Evolutionary conservation across 345 rosid species (phyloP).

Genomic region (Lenwebbia sp.): DNA sequence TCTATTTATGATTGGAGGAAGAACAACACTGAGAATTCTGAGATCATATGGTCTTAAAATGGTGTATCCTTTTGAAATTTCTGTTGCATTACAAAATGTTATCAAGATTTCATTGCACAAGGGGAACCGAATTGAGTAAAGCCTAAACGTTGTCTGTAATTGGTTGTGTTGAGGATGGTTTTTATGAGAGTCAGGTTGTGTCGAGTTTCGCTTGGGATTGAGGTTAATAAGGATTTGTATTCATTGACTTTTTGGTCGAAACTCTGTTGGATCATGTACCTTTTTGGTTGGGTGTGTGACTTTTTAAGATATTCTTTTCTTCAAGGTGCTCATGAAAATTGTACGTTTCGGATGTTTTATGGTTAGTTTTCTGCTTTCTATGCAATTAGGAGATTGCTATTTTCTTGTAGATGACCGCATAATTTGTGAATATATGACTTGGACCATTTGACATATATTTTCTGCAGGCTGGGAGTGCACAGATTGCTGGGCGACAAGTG

Average conservation of each 20-base stretch:
- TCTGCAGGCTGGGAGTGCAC: slow-evolving; percentile 38
- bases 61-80: neutral
- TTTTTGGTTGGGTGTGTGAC: neutral
- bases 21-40: neutral
- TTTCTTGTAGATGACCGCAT: neutral
- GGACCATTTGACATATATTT: neutral
- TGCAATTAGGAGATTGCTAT: neutral
- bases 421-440: neutral
- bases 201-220: neutral
- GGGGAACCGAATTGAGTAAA: neutral
- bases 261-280: neutral
- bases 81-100: neutral
- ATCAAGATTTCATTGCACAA: neutral
- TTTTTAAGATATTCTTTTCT: neutral
- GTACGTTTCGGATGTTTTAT: neutral
- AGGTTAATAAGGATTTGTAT: neutral
- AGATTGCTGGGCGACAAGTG: slow-evolving; percentile 50
- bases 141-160: neutral
- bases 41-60: neutral
- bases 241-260: neutral
- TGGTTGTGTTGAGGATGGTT: neutral
- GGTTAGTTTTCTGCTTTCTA: neutral
- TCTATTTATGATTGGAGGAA: neutral
- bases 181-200: neutral
- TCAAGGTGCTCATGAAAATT: neutral